These are phyloP conservation scores for Purshia tridentata DNA, from an alignment of 306 rosid genomes.

Conservation along the genomic window DNA sequence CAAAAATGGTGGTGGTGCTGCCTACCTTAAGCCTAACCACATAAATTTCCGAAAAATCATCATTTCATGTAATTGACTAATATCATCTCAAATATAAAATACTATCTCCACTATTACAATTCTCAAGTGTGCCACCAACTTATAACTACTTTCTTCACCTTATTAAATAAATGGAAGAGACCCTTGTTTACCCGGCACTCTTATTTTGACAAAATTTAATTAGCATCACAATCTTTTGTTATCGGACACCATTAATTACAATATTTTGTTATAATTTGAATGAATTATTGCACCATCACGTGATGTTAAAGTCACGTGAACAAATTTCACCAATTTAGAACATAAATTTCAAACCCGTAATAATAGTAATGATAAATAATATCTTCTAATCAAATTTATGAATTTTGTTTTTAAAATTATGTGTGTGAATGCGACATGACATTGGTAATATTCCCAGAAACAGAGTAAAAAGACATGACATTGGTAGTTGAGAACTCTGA, in stretches of 20 bases:
- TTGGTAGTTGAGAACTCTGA: too few relatives aligned
- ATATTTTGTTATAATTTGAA: too few relatives aligned
- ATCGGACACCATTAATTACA: not conserved
- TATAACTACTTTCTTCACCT: not conserved
- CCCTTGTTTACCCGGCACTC: conserved; percentile 15
- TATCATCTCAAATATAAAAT: not conserved
- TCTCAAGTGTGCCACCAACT: conserved; percentile 6
- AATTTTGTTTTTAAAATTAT: too few relatives aligned
- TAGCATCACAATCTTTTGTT: not conserved
- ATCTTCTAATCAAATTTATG: too few relatives aligned
- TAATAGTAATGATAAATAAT: too few relatives aligned
- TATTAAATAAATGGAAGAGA: not conserved
- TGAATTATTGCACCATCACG: too few relatives aligned
- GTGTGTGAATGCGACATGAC: too few relatives aligned
- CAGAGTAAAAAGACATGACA: too few relatives aligned
- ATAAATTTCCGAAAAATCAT: not conserved
- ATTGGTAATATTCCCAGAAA: too few relatives aligned
- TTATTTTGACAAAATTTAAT: conserved; percentile 1
- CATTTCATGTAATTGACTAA: conserved; percentile 5
- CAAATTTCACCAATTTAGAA: too few relatives aligned
- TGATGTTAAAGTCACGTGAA: too few relatives aligned
- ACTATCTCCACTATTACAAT: not conserved
- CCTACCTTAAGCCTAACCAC: not conserved
- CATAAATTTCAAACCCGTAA: too few relatives aligned
- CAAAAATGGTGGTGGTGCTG: not conserved